phyloP scores from a whole-genome alignment of 768 basidiomycete genomes.

The Udeniomyces megalosporus region DNA sequence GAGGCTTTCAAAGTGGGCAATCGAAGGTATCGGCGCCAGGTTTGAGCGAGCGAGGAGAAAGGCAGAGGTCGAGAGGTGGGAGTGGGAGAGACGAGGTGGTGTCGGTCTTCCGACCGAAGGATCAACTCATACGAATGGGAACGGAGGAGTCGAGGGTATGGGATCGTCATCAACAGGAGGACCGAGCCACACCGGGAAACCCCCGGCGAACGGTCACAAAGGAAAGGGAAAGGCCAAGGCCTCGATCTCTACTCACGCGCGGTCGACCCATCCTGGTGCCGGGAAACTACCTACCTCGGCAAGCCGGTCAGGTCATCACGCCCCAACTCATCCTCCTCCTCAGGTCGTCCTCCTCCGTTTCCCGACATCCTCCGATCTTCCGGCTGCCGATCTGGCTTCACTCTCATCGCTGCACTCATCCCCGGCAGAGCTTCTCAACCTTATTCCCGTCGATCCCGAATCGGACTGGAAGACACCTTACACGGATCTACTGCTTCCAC shows the following conservation, averaged over 20 bases:
- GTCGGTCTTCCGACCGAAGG: neutral
- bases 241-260: no score
- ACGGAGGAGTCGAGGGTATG: neutral
- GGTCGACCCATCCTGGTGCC: no score
- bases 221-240: constrained; percentile 11
- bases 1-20: constrained; percentile 26
- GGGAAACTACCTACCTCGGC: no score
- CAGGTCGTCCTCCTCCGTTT: constrained; percentile 25
- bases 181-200: no score
- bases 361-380: constrained; percentile 20
- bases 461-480: constrained; percentile 23
- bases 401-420: constrained; percentile 5
- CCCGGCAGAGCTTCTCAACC: constrained; percentile 1
- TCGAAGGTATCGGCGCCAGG: constrained; percentile 23
- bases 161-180: neutral
- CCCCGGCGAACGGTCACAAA: neutral
- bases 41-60: constrained; percentile 26
- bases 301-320: neutral
- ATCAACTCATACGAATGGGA: neutral
- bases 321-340: constrained; percentile 1
- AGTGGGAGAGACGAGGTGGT: constrained; percentile 16
- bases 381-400: neutral
- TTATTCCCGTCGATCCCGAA: constrained; percentile 21
- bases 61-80: constrained; percentile 20
- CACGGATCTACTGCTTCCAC: constrained; percentile 18